Evolutionary conservation across 2,329 filamentous ascomycete genomes (phyloP), one percentile per base, ranked within the genome.

Genomic region (Penicillium palitans): DNA sequence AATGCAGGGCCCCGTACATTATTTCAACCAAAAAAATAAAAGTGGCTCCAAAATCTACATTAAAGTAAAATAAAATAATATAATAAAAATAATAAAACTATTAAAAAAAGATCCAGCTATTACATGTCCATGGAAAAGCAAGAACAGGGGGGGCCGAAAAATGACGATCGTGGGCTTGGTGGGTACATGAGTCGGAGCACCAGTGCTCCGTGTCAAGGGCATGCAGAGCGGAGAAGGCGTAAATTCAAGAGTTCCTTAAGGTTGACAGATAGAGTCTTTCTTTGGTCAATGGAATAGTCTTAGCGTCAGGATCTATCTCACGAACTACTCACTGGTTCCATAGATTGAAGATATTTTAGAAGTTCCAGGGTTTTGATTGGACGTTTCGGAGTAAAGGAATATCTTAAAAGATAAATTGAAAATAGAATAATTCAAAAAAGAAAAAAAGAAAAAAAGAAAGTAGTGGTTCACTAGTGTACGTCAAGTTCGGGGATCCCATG

Each of bases 61-160:
- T 27, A 27, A 45, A 27, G 24, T 25, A 25, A 27, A 45, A 12
- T 45, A 52, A 61, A 31, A 35, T 29, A 24, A 59, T 25, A 37
- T 19, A 55, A 65, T 33, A 31, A 60, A 46, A 53, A 55, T 57
- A 58, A 56, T 25, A 59, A 29, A 46, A 53, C 53, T 57, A 58
- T 54, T 25, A 59, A 29, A 52, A 49, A 61, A 54, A 55, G 31
- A 55, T 57, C 44, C 61, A 63, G 60, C 59, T 66, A 48, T 57
- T 61, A 62, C 59, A 67, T 58, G 60, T 65, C 66, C 66, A 68
- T 68, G 65, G 66, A 63, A 66, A 67, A 65, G 65, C 45, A 68
- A 66, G 66, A 68, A 68, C 66, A 66, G 65, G 65, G 66, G 61
- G 65, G 64, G 63, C 66, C 62, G 58, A 67, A 68, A 68, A 68